Conservation (phyloP, 179 eudicot species). For the Silene coronaria region DNA sequence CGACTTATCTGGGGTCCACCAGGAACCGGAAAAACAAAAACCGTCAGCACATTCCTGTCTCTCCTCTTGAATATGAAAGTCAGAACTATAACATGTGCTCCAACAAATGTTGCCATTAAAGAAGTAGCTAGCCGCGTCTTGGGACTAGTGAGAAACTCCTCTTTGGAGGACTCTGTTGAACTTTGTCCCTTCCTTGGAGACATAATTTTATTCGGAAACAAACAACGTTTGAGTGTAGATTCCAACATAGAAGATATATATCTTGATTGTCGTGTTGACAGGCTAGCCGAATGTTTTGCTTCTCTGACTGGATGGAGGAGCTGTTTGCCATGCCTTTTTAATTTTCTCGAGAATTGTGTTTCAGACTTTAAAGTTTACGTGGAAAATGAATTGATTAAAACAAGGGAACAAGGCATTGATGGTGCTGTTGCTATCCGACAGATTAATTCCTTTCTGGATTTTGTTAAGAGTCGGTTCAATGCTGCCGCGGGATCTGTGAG, state of each 20-base stretch:
- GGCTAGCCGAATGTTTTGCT: slow-evolving; percentile 41
- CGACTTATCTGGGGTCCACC: slow-evolving; percentile 82
- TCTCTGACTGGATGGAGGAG: slow-evolving; percentile 44
- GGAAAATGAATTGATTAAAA: slow-evolving; percentile 23
- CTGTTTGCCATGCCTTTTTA: slow-evolving; percentile 28
- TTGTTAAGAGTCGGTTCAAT: slow-evolving; percentile 36
- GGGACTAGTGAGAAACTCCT: slow-evolving; percentile 12
- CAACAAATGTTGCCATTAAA: slow-evolving; percentile 33
- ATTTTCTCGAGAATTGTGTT: slow-evolving; percentile 20
- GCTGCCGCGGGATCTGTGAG: slow-evolving; percentile 25
- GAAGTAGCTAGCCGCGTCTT: slow-evolving; percentile 30
- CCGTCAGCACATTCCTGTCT: slow-evolving; percentile 22
- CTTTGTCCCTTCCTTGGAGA: slow-evolving; percentile 23
- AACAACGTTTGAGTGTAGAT: slow-evolving; percentile 20
- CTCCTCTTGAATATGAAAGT: slow-evolving; percentile 21
- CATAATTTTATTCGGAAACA: slow-evolving; percentile 34
- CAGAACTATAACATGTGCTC: slow-evolving; percentile 31
- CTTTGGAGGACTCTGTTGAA: slow-evolving; percentile 8
- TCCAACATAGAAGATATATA: slow-evolving; percentile 29
- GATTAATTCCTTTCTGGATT: slow-evolving; percentile 38
- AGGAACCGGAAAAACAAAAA: slow-evolving; percentile 52
- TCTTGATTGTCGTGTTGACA: slow-evolving; percentile 36
- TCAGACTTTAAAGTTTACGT: slow-evolving; percentile 17
- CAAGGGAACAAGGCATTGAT: slow-evolving; percentile 3
- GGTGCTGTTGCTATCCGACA: not conserved